A percentile compares a stretch with the other conserved stretches of the same genome.
These are phyloP conservation scores for Funneliformis mosseae DNA, from an alignment of 192 early-diverging fungal genomes.

Conservation along the genomic window DNA sequence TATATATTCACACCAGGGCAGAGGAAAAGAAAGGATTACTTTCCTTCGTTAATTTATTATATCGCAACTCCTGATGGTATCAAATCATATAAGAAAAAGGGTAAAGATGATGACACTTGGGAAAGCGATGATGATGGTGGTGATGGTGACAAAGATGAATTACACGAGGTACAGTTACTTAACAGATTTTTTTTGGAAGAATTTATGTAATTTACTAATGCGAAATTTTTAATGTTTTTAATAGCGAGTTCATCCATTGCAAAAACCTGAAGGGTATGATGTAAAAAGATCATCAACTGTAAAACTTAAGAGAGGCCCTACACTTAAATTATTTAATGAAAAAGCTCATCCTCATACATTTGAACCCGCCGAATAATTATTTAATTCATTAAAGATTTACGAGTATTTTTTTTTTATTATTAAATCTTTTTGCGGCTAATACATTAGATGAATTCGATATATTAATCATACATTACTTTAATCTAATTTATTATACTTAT, in stretches of 20 bases:
- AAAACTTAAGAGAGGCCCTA: not conserved
- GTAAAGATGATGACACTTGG: not conserved
- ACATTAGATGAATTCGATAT: too few species aligned
- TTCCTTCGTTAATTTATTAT: conserved; percentile 25
- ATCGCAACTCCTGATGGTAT: conserved; percentile 10
- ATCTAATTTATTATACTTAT: too few species aligned
- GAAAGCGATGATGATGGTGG: not conserved
- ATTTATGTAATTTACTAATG: too few species aligned
- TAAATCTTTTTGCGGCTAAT: too few species aligned
- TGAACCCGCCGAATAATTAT: too few species aligned
- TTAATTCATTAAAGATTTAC: too few species aligned
- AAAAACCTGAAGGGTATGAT: not conserved
- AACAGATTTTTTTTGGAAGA: too few species aligned
- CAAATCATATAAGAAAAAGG: not conserved
- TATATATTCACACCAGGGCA: conserved; percentile 1
- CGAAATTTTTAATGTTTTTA: not conserved
- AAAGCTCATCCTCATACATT: too few species aligned
- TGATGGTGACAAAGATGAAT: not conserved
- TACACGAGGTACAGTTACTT: not conserved
- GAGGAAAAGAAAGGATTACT: conserved; percentile 20
- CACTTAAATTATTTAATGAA: not conserved
- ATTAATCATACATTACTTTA: too few species aligned
- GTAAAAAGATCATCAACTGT: not conserved
- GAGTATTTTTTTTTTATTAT: too few species aligned
- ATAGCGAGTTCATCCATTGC: not conserved